Evolutionary conservation across 2,329 filamentous ascomycete genomes (phyloP), one percentile per base, ranked within the genome.

Genomic region (Aureobasidium sp.): DNA sequence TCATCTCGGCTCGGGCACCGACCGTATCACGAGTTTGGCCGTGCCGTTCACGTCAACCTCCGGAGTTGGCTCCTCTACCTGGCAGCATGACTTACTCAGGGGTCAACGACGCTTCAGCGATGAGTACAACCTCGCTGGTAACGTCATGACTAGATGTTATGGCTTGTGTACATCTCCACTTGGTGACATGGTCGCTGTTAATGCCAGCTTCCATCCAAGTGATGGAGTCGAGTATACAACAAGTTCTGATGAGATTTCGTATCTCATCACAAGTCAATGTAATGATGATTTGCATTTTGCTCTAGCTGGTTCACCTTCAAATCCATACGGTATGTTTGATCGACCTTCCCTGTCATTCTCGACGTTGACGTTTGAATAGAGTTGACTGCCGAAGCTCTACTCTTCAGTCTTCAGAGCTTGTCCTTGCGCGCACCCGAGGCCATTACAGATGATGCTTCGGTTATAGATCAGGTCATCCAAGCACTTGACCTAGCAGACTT

Each of bases 201-300:
- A 74, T 53, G 68, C 75, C 41, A 77, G 74, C 2, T 59, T 78
- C 24, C 78, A 83, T 61, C 79, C 79, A 0, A 76, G 72, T 3
- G 75, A 81, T 60, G 75, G 78, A 67, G 67, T 81, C 12, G 77
- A 82, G 56, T 82, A 82, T 60, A 71, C 71, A 1, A 75, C 75
- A 6, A 63, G 70, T 6, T 69, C 72, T 3, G 71, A 75, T 22
- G 72, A 78, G 52, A 17, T 50, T 8, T 58, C 55, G 22, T 41
- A 55, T 5, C 38, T 65, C 37, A 57, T 48, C 22, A 56, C 63
- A 19, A 58, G 39, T 12, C 35, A 39, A 2, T 24, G 34, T 7
- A 50, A 34, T 3, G 48, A 51, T 14, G 42, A 50, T n/a, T 34
- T 42, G 27, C 21, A 35, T 8, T 38, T 52, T 11, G 27, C 47